These are phyloP conservation scores for Dipodascus albidus DNA, from an alignment of 805 yeast species.

Conservation along the genomic window DNA sequence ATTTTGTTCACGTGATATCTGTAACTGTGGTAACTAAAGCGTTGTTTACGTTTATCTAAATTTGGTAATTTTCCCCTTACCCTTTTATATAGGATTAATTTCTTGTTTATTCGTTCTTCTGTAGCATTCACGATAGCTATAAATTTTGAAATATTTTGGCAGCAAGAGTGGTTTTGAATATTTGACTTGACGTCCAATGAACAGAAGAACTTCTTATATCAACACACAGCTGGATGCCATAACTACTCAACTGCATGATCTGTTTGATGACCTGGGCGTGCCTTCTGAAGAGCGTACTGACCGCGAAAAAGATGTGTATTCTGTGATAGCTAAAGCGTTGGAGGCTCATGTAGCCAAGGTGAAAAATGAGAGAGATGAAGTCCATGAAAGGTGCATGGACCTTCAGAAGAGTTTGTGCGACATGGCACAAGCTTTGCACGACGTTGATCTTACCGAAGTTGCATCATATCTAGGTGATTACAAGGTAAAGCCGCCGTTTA, in stretches of 20 bases:
- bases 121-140: background rate
- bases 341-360: slow-evolving; percentile 20
- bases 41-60: background rate
- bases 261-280: slow-evolving; percentile 19
- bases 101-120: background rate
- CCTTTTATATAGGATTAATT: background rate
- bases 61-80: background rate
- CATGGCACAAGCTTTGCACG: slow-evolving; percentile 17
- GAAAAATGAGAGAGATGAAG: slow-evolving; percentile 18
- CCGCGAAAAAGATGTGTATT: slow-evolving; percentile 19
- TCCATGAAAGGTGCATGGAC: slow-evolving; percentile 13
- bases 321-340: slow-evolving; percentile 18
- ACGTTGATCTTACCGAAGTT: slow-evolving; percentile 8
- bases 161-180: background rate
- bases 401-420: slow-evolving; percentile 11
- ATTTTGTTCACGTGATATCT: background rate
- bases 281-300: slow-evolving; percentile 13
- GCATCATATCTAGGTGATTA: slow-evolving; percentile 6
- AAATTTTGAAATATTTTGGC: background rate
- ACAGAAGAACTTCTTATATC: slow-evolving; percentile 16
- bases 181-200: background rate
- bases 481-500: slow-evolving; percentile 5
- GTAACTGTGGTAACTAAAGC: background rate
- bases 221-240: slow-evolving; percentile 19
- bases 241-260: slow-evolving; percentile 17